Conservation (phyloP, 257 asterid species). For the Nicotiana tabacum region DNA sequence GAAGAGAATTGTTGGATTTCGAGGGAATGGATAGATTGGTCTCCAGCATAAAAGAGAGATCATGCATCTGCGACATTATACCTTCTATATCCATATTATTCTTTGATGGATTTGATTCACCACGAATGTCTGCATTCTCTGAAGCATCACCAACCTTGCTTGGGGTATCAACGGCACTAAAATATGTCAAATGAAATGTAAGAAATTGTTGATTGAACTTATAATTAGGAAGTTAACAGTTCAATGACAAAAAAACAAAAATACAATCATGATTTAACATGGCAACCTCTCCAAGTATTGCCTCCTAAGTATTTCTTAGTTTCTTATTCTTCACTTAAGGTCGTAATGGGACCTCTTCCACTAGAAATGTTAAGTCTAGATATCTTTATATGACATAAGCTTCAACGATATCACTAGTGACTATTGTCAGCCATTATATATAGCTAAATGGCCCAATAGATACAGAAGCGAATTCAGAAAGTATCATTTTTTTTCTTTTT, state of each 20-base stretch:
- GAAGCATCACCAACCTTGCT: slow-evolving; percentile 10
- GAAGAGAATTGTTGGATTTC: slow-evolving; percentile 12
- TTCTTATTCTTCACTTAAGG: not conserved
- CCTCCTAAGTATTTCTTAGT: not conserved
- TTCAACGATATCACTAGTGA: not conserved
- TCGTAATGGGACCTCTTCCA: not conserved
- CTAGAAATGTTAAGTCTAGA: not conserved
- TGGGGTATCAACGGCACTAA: slow-evolving; percentile 16
- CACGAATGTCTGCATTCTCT: not conserved
- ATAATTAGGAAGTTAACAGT: not conserved
- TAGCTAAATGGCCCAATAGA: not conserved
- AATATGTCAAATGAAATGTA: not conserved
- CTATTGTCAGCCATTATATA: not conserved
- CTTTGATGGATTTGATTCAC: slow-evolving; percentile 7
- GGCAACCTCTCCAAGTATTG: not conserved
- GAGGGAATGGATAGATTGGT: slow-evolving; percentile 31
- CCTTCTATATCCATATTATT: slow-evolving; percentile 18
- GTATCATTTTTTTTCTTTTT: not conserved
- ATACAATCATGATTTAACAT: not conserved
- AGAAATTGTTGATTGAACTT: not conserved
- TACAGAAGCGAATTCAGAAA: not conserved
- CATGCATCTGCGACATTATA: slow-evolving; percentile 38
- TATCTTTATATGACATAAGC: not conserved
- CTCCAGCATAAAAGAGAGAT: slow-evolving; percentile 51
- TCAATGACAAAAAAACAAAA: not conserved